phyloP scores from a whole-genome alignment of 73 alveolate species.

The Blepharisma stoltei region DNA sequence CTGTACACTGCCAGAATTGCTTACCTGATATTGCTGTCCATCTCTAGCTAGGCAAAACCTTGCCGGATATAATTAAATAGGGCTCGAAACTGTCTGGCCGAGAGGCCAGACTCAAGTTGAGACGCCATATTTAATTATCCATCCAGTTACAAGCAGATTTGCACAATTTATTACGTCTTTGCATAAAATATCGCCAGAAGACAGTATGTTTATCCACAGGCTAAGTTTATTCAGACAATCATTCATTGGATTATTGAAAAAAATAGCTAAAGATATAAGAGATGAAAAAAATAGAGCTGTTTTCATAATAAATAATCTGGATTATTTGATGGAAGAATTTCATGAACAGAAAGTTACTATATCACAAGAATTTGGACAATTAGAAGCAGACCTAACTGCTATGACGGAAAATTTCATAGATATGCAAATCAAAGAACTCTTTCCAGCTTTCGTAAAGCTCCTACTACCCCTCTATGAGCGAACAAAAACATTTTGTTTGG shows the following conservation, averaged over 20 bases:
- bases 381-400: background rate
- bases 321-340: conserved; percentile 28
- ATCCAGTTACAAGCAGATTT: conserved; percentile 6
- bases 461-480: no score
- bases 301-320: conserved; percentile 17
- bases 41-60: no score
- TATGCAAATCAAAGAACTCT: conserved; percentile 1
- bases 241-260: background rate
- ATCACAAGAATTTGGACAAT: background rate
- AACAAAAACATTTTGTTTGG: no score
- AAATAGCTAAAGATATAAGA: background rate
- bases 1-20: no score
- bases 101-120: no score
- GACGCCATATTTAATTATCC: no score
- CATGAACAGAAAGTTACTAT: conserved; percentile 29
- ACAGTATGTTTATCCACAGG: conserved; percentile 7
- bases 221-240: background rate
- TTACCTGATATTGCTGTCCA: no score
- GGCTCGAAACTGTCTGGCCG: no score
- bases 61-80: no score
- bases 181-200: conserved; percentile 22
- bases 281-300: conserved; percentile 25
- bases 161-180: background rate
- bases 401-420: conserved; percentile 13
- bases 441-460: background rate